Conservation (phyloP, 2,329 filamentous ascomycete genomes). For the Albifimbria verrucaria region DNA sequence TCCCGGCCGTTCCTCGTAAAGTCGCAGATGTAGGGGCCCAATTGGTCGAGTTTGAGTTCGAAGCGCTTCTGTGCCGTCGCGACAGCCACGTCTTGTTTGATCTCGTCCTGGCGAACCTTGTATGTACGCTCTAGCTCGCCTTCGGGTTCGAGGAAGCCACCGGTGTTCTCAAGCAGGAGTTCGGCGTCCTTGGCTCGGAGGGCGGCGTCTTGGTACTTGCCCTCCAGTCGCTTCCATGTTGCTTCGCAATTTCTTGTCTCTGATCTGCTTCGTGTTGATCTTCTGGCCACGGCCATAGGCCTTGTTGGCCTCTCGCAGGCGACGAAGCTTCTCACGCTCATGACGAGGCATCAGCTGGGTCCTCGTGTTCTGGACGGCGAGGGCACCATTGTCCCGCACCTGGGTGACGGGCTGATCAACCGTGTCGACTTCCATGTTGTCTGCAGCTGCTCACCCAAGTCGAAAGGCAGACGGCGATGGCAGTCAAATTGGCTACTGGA, state of each 20-base stretch:
- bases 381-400: slow-evolving; percentile 49
- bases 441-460: slow-evolving; percentile 12
- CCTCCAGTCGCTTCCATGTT: slow-evolving; percentile 77
- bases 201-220: slow-evolving; percentile 76
- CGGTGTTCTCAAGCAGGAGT: slow-evolving; percentile 82
- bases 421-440: slow-evolving; percentile 35
- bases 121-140: slow-evolving; percentile 87
- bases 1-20: slow-evolving; percentile 89
- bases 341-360: slow-evolving; percentile 50
- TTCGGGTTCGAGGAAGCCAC: slow-evolving; percentile 86
- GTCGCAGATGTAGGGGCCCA: slow-evolving; percentile 85
- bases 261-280: slow-evolving; percentile 69
- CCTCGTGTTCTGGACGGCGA: slow-evolving; percentile 44
- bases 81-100: slow-evolving; percentile 68
- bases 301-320: slow-evolving; percentile 62
- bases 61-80: slow-evolving; percentile 92
- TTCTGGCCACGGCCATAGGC: slow-evolving; percentile 81
- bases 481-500: slow-evolving; percentile 17
- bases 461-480: slow-evolving; percentile 10
- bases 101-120: slow-evolving; percentile 86
- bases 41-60: slow-evolving; percentile 74
- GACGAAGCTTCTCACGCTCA: slow-evolving; percentile 49
- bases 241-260: slow-evolving; percentile 84
- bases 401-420: slow-evolving; percentile 30
- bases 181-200: slow-evolving; percentile 91